These are phyloP conservation scores for Tolypocladium ovalisporum DNA, from an alignment of 2,329 filamentous ascomycete species.

Conservation along the genomic window DNA sequence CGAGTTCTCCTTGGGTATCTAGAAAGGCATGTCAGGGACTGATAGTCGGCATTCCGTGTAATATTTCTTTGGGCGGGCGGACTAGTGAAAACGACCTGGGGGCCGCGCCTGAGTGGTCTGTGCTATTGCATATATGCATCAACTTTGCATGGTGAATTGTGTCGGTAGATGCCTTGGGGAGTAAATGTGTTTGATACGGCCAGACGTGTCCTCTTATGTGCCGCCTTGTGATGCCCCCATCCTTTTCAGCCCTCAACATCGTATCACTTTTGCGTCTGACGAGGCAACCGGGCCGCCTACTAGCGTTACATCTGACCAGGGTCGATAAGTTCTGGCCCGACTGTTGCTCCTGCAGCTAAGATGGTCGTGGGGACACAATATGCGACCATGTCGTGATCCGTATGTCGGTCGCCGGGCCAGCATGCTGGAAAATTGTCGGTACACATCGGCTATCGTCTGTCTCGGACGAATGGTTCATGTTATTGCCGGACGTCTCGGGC, in stretches of 20 bases:
- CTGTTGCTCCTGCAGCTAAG: neutral
- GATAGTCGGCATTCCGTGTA: constrained; percentile 12
- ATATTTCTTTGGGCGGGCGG: constrained; percentile 11
- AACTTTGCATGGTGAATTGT: neutral
- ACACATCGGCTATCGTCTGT: neutral
- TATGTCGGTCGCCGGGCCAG: neutral
- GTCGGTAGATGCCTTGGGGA: neutral
- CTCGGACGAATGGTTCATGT: neutral
- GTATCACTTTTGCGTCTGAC: neutral
- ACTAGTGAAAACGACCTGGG: neutral
- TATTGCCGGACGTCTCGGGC: neutral
- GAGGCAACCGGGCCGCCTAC: neutral
- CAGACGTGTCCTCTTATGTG: neutral
- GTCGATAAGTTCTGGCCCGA: neutral
- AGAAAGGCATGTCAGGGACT: constrained; percentile 22
- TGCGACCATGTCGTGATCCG: neutral
- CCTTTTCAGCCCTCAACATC: neutral
- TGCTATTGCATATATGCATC: neutral
- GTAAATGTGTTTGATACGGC: neutral
- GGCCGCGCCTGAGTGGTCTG: constrained; percentile 6
- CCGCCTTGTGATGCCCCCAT: neutral
- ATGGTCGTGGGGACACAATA: neutral
- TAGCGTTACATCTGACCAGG: neutral
- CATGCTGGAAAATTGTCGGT: neutral
- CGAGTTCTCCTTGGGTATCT: constrained; percentile 91